Conservation (phyloP, 2,329 filamentous ascomycete genomes). For the Fusarium stilboides region DNA sequence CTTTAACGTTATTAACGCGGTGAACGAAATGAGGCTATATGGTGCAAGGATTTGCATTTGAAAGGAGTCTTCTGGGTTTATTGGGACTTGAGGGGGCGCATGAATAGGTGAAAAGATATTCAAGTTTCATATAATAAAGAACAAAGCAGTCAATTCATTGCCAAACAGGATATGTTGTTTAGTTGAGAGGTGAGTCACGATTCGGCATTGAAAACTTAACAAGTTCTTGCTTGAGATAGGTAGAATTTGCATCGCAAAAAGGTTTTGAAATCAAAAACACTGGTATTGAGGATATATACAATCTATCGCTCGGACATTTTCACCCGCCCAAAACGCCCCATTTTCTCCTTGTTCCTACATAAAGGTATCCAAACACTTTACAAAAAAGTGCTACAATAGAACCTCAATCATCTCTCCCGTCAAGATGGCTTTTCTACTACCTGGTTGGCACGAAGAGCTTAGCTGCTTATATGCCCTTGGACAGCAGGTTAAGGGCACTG, state of each 20-base stretch:
- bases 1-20: not conserved
- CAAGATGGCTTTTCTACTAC: not conserved
- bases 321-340: constrained; percentile 47
- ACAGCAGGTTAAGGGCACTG: constrained; percentile 91
- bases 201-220: not conserved
- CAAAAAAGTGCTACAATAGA: constrained; percentile 11
- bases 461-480: constrained; percentile 65
- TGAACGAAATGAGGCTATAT: not conserved
- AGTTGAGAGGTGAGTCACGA: not conserved
- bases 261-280: constrained; percentile 37
- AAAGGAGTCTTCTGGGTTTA: not conserved
- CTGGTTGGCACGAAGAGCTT: not conserved
- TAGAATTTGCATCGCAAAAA: too few relatives aligned
- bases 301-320: constrained; percentile 50
- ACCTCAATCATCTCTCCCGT: not conserved
- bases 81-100: not conserved
- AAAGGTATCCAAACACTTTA: constrained; percentile 31
- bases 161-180: not conserved
- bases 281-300: constrained; percentile 48
- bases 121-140: not conserved
- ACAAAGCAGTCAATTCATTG: not conserved
- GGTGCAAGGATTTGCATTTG: not conserved
- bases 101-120: not conserved
- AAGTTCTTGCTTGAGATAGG: too few relatives aligned
- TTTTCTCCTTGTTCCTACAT: constrained; percentile 30